phyloP scores from a whole-genome alignment of 2,329 filamentous ascomycete genomes.

The Phialophora macrospora region DNA sequence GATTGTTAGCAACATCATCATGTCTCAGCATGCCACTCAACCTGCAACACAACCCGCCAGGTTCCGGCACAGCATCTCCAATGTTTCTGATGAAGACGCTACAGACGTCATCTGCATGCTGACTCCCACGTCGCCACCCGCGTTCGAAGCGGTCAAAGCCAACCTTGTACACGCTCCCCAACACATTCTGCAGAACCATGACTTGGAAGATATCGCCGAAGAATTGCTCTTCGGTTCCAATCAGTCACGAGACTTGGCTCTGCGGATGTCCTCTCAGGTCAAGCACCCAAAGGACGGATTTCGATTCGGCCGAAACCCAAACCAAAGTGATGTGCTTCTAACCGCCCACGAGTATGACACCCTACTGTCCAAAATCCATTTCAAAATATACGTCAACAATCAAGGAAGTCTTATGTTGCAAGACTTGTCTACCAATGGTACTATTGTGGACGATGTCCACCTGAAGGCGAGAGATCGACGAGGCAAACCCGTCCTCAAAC shows the following conservation, averaged over 20 bases:
- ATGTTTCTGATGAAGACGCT: conserved; percentile 79
- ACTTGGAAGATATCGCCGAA: conserved; percentile 48
- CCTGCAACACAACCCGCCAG: conserved; percentile 77
- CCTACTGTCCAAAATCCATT: conserved; percentile 92
- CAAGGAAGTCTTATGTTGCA: conserved; percentile 87
- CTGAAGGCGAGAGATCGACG: conserved; percentile 54
- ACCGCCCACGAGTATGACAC: conserved; percentile 70
- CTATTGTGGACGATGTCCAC: conserved; percentile 75
- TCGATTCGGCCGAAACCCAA: conserved; percentile 78
- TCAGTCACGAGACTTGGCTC: conserved; percentile 66
- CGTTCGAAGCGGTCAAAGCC: conserved; percentile 70
- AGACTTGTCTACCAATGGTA: conserved; percentile 95
- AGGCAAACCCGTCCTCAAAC: conserved; percentile 31
- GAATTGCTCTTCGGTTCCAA: conserved; percentile 44
- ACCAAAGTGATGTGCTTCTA: conserved; percentile 73
- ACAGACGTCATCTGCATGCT: conserved; percentile 89
- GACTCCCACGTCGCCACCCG: conserved; percentile 74
- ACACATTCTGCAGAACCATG: conserved; percentile 63
- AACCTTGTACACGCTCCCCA: conserved; percentile 60
- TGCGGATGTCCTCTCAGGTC: conserved; percentile 75
- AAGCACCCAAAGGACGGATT: conserved; percentile 75
- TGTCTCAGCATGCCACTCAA: conserved; percentile 54
- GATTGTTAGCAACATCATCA: conserved; percentile 12
- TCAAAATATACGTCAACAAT: conserved; percentile 88
- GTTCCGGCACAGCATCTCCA: conserved; percentile 78